These are phyloP conservation scores for Glutinoglossum americanum DNA, from an alignment of 495 filamentous ascomycete genomes.

Conservation along the genomic window DNA sequence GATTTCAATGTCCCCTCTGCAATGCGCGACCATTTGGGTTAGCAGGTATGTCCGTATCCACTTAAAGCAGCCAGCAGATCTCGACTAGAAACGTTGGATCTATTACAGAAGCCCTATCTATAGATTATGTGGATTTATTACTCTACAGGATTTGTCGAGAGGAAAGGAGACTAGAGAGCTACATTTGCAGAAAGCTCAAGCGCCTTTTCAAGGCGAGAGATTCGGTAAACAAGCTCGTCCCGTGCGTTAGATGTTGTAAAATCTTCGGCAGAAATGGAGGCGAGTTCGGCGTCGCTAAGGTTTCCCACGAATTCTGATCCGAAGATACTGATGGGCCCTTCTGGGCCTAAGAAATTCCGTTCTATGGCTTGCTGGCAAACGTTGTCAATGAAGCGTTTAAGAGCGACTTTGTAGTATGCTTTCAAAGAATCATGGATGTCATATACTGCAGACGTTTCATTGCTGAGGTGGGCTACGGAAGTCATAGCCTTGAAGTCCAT, in stretches of 20 bases:
- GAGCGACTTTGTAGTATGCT: conserved; percentile 38
- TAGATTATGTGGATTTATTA: no score
- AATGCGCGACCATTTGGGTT: background rate
- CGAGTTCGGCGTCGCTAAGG: background rate
- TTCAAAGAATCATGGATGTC: conserved; percentile 35
- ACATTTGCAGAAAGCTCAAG: background rate
- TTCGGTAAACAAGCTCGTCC: background rate
- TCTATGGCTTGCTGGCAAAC: conserved; percentile 25
- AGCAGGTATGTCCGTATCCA: no score
- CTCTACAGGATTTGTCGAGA: no score
- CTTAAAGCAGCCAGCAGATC: no score
- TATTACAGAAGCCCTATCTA: no score
- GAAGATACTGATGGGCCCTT: background rate
- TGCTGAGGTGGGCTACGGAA: conserved; percentile 12
- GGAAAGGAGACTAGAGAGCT: background rate
- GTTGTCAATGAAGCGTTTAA: conserved; percentile 33
- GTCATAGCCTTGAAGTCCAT: background rate
- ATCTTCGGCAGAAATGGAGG: background rate
- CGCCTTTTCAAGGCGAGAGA: background rate
- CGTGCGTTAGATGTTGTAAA: background rate
- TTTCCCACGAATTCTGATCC: background rate
- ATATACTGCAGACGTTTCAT: conserved; percentile 22
- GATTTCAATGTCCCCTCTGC: no score
- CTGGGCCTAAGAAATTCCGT: background rate
- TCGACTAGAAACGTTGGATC: no score